Conservation (phyloP, 2,329 filamentous ascomycete genomes). For the Triangularia setosa region DNA sequence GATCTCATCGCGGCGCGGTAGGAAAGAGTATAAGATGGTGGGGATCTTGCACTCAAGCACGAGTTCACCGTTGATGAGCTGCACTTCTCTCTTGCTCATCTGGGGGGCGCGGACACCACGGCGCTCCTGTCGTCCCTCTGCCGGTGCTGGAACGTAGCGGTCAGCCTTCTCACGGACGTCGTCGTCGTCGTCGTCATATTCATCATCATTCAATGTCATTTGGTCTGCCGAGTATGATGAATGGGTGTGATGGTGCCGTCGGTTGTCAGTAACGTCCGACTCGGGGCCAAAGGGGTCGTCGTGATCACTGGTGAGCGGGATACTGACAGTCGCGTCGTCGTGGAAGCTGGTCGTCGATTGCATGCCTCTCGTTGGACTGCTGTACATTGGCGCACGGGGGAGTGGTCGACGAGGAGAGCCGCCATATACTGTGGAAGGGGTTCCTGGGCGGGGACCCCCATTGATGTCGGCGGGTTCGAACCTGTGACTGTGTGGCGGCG, state of each 20-base stretch:
- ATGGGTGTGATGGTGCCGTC: slow-evolving; percentile 38
- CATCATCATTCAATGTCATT: slow-evolving; percentile 34
- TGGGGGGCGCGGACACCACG: slow-evolving; percentile 83
- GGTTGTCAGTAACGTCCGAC: slow-evolving; percentile 50
- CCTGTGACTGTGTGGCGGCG: slow-evolving; percentile 64
- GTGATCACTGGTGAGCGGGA: slow-evolving; percentile 59
- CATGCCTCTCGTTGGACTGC: slow-evolving; percentile 42
- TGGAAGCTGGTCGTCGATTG: slow-evolving; percentile 47
- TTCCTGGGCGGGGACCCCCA: slow-evolving; percentile 84
- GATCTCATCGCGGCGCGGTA: slow-evolving; percentile 85
- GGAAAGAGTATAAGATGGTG: slow-evolving; percentile 94
- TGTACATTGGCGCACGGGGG: slow-evolving; percentile 83
- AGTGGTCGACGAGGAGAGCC: slow-evolving; percentile 82
- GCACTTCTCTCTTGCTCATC: slow-evolving; percentile 89
- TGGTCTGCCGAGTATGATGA: slow-evolving; percentile 57
- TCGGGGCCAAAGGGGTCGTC: slow-evolving; percentile 71
- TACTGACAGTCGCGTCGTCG: slow-evolving; percentile 68
- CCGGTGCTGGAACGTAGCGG: slow-evolving; percentile 83
- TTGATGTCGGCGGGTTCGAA: slow-evolving; percentile 90
- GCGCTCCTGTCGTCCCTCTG: slow-evolving; percentile 73
- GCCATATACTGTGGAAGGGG: slow-evolving; percentile 83
- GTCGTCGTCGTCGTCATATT: slow-evolving; percentile 38
- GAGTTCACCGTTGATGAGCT: slow-evolving; percentile 94
- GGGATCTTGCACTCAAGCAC: slow-evolving; percentile 99
- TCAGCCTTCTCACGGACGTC: slow-evolving; percentile 57